Evolutionary conservation across 805 yeast genomes (phyloP).

Genomic region (Ogataea haglerorum): DNA sequence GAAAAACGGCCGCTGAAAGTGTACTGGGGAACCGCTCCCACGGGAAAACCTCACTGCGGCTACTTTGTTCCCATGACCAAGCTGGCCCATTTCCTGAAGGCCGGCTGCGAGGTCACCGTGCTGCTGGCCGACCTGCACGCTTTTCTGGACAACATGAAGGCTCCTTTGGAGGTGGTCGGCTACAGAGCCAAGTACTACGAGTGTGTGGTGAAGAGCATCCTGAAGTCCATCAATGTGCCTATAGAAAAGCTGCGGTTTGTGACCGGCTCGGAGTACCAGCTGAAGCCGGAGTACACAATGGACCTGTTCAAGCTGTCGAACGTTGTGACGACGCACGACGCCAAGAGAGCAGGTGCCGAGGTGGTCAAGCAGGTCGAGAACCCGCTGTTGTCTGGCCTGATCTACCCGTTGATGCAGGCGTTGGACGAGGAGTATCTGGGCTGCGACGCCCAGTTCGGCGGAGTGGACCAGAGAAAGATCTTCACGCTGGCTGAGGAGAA

Average conservation of each 20-base stretch:
- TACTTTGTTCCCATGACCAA: constrained; percentile 98
- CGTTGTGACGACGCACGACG: constrained; percentile 87
- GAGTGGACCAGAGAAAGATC: constrained; percentile 97
- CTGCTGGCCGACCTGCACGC: constrained; percentile 95
- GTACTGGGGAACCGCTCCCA: constrained; percentile 99
- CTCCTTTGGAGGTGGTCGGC: constrained; percentile 86
- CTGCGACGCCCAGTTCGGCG: constrained; percentile 95
- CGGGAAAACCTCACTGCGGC: constrained; percentile 98
- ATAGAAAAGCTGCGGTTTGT: constrained; percentile 82
- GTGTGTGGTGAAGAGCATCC: constrained; percentile 74
- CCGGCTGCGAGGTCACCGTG: constrained; percentile 93
- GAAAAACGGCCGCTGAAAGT: constrained; percentile 79
- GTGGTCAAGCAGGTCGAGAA: constrained; percentile 96
- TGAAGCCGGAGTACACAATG: constrained; percentile 71
- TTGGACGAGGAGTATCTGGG: constrained; percentile 88
- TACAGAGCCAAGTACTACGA: constrained; percentile 91
- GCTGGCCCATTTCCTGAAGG: constrained; percentile 88
- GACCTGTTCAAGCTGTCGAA: constrained; percentile 87
- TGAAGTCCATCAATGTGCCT: constrained; percentile 85
- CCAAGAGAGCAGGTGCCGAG: constrained; percentile 99
- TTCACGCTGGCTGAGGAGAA: constrained; percentile 96
- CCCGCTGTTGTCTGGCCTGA: constrained; percentile 88
- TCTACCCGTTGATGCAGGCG: constrained; percentile 98
- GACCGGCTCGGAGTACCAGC: constrained; percentile 88
- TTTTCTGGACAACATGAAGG: constrained; percentile 96